These are phyloP conservation scores for Setaria viridis DNA, from an alignment of 202 grass and related monocot species.

Conservation along the genomic window DNA sequence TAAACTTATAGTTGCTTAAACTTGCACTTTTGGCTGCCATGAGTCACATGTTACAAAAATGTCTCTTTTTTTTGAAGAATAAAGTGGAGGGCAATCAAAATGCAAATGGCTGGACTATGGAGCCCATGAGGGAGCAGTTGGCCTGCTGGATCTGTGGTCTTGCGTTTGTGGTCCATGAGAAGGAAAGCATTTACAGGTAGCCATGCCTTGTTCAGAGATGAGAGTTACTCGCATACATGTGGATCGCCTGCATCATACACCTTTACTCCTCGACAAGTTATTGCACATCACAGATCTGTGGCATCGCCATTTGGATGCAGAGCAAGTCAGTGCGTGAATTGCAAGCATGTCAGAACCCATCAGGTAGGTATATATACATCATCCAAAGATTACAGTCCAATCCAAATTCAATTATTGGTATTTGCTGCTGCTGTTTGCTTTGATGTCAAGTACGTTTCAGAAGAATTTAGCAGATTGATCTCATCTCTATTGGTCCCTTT, in stretches of 20 bases:
- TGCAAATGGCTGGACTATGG: conserved; percentile 4
- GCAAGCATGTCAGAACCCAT: conserved; percentile 43
- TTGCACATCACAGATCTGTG: conserved; percentile 17
- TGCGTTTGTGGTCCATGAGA: conserved; percentile 41
- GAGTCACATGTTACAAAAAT: not conserved
- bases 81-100: not conserved
- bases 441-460: conserved; percentile 16
- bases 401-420: conserved; percentile 31
- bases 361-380: not conserved
- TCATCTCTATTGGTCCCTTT: conserved; percentile 18
- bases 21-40: not conserved
- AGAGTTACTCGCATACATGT: conserved; percentile 41
- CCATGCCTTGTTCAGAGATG: conserved; percentile 17
- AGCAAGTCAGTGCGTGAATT: conserved; percentile 38
- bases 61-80: not conserved
- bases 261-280: conserved; percentile 44
- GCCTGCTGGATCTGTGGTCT: conserved; percentile 19
- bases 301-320: not conserved
- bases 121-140: conserved; percentile 43
- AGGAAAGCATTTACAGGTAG: conserved; percentile 41
- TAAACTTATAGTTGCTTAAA: not conserved
- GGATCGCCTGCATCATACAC: conserved; percentile 38
- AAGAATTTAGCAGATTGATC: conserved; percentile 24
- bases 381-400: not conserved
- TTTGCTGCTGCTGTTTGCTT: not conserved